phyloP scores from a whole-genome alignment of 1,284 basidiomycete species.

The Apiotrichum montevideense region DNA sequence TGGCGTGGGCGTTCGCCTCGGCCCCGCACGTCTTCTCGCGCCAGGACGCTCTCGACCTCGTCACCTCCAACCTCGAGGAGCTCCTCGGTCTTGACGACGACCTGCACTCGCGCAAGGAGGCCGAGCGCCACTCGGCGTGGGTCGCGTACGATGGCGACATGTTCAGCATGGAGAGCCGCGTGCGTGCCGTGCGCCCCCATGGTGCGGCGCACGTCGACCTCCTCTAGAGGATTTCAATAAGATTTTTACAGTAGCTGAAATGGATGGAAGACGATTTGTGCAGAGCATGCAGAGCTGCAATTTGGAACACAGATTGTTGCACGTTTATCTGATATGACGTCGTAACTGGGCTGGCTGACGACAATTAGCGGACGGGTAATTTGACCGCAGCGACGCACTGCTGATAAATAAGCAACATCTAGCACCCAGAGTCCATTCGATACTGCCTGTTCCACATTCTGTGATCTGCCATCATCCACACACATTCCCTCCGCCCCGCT shows the following conservation, averaged over 20 bases:
- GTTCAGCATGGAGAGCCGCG: slow-evolving; percentile 30
- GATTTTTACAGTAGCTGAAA: not conserved
- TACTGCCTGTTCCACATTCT: no score
- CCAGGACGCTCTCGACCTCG: slow-evolving; percentile 56
- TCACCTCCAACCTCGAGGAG: slow-evolving; percentile 59
- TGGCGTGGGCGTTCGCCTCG: slow-evolving; percentile 56
- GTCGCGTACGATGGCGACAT: slow-evolving; percentile 57
- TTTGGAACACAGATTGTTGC: no score
- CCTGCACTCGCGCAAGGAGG: slow-evolving; percentile 3
- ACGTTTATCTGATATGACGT: not conserved
- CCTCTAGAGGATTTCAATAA: slow-evolving; percentile 13
- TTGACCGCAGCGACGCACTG: no score
- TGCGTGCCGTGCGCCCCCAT: slow-evolving; percentile 30
- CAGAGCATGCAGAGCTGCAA: not conserved
- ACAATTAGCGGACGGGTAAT: no score
- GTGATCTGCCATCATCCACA: not conserved
- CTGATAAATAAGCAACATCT: no score
- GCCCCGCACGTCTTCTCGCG: slow-evolving; percentile 53
- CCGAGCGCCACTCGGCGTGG: slow-evolving; percentile 49
- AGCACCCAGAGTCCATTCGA: no score
- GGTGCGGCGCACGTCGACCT: slow-evolving; percentile 24
- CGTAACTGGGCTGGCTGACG: no score
- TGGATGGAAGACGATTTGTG: not conserved
- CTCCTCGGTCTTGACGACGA: slow-evolving; percentile 55
- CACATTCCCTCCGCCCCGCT: not conserved